These are phyloP conservation scores for Ilyonectria destructans DNA, from an alignment of 2,329 filamentous ascomycete species.

Conservation along the genomic window DNA sequence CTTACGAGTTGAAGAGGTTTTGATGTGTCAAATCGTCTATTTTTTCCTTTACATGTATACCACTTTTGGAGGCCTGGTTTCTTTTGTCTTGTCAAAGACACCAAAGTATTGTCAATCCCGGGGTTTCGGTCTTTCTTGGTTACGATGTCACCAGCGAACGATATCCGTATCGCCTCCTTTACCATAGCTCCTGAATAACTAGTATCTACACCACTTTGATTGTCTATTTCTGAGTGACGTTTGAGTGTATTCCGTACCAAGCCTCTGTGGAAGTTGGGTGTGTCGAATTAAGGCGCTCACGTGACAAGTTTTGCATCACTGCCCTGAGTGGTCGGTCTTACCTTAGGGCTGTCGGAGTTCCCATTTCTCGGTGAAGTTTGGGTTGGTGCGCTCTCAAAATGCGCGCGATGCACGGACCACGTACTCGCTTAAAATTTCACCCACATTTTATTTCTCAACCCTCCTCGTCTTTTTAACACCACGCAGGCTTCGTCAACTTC, in stretches of 20 bases:
- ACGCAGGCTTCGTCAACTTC: conserved; percentile 55
- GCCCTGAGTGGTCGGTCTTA: not conserved
- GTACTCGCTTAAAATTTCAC: conserved; percentile 60
- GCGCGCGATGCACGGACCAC: conserved; percentile 45
- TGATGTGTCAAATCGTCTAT: conserved; percentile 40
- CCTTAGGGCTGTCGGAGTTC: conserved; percentile 20
- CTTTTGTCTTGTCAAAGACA: conserved; percentile 40
- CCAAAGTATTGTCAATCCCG: conserved; percentile 42
- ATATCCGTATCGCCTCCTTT: conserved; percentile 48
- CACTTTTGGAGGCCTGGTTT: conserved; percentile 39
- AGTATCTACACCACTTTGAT: conserved; percentile 28
- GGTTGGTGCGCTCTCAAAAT: conserved; percentile 28
- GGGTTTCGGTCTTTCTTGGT: conserved; percentile 50
- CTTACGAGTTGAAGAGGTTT: conserved; percentile 48
- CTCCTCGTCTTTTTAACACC: conserved; percentile 52
- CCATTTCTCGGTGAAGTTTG: conserved; percentile 34
- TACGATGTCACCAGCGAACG: conserved; percentile 50
- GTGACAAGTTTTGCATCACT: not conserved
- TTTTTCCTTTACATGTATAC: conserved; percentile 43
- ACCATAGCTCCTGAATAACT: conserved; percentile 37
- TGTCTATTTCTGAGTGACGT: not conserved
- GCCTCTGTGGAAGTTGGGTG: no score
- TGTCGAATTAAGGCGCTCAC: not conserved
- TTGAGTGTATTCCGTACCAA: not conserved
- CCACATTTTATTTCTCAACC: conserved; percentile 55